phyloP scores from a whole-genome alignment of 768 basidiomycete species.

The Tylopilus felleus region DNA sequence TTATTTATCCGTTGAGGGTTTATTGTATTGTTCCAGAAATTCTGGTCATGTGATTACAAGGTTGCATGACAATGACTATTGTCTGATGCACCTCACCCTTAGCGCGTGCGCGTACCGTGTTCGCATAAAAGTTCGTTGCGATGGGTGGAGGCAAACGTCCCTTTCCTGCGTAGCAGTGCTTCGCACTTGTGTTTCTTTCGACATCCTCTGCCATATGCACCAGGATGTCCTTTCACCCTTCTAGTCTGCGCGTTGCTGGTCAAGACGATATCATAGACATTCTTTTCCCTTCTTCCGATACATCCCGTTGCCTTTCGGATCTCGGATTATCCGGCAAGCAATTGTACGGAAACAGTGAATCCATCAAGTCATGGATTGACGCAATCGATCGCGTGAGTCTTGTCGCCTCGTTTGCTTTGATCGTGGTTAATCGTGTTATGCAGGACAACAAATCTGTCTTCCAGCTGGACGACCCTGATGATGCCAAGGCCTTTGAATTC shows the following conservation, averaged over 20 bases:
- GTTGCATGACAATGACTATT: slow-evolving; percentile 27
- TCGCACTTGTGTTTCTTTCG: slow-evolving; percentile 17
- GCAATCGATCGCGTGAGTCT: slow-evolving; percentile 23
- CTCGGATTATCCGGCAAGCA: slow-evolving; percentile 13
- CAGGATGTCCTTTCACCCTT: slow-evolving; percentile 20
- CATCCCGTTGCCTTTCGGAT: background rate
- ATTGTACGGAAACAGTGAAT: slow-evolving; percentile 24
- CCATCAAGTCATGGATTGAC: slow-evolving; percentile 28
- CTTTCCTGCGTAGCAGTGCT: slow-evolving; percentile 28
- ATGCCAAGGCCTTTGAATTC: slow-evolving; percentile 11
- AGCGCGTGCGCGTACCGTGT: slow-evolving; percentile 1
- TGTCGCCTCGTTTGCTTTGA: background rate
- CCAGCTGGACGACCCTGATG: background rate
- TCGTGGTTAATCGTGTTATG: background rate
- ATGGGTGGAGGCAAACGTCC: background rate
- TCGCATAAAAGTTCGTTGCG: slow-evolving; percentile 20
- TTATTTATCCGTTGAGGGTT: slow-evolving; percentile 5
- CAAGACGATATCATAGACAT: slow-evolving; percentile 19
- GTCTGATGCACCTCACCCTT: slow-evolving; percentile 17
- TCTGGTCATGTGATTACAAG: slow-evolving; percentile 22
- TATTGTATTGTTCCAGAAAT: slow-evolving; percentile 23
- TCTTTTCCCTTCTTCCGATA: slow-evolving; percentile 11
- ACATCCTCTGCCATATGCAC: slow-evolving; percentile 5
- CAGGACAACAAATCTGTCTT: slow-evolving; percentile 17
- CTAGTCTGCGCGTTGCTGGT: slow-evolving; percentile 28